These are phyloP conservation scores for Solanum verrucosum DNA, from an alignment of 257 asterid species.

Conservation along the genomic window DNA sequence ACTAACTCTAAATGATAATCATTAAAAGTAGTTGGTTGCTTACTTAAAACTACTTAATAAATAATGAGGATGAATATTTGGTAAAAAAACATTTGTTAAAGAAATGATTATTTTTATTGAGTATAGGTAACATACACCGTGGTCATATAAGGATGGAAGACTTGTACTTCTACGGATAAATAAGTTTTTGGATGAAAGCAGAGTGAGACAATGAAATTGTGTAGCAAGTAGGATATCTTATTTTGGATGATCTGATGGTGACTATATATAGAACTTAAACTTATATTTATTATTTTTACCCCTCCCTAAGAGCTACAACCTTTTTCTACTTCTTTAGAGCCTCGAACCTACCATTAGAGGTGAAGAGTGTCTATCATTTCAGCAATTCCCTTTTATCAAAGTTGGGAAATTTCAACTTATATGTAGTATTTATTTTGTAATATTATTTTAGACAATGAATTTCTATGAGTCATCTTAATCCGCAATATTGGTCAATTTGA, in stretches of 20 bases:
- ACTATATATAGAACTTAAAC: not conserved
- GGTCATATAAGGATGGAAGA: not conserved
- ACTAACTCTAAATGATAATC: not conserved
- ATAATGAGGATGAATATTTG: not conserved
- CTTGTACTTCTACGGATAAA: not conserved
- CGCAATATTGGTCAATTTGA: not conserved
- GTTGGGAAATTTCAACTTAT: not conserved
- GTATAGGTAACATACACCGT: not conserved
- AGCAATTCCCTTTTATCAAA: not conserved
- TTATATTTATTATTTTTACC: not conserved
- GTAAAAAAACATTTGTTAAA: not conserved
- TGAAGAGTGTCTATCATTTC: not conserved
- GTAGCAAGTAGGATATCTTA: not conserved
- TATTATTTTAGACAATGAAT: not conserved
- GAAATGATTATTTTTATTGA: not conserved
- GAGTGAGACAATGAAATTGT: not conserved
- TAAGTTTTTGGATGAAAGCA: too few species aligned
- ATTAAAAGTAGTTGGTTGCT: not conserved
- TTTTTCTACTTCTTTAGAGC: too few species aligned
- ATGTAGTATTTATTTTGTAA: not conserved
- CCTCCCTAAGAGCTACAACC: too few species aligned
- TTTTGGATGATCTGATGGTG: not conserved
- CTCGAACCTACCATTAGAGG: not conserved
- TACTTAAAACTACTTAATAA: not conserved
- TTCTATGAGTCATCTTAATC: not conserved